A percentile compares a stretch with the other conserved stretches of the same genome.
phyloP scores from a whole-genome alignment of 164 flowering plant genomes.

The Hamamelis virginiana region DNA sequence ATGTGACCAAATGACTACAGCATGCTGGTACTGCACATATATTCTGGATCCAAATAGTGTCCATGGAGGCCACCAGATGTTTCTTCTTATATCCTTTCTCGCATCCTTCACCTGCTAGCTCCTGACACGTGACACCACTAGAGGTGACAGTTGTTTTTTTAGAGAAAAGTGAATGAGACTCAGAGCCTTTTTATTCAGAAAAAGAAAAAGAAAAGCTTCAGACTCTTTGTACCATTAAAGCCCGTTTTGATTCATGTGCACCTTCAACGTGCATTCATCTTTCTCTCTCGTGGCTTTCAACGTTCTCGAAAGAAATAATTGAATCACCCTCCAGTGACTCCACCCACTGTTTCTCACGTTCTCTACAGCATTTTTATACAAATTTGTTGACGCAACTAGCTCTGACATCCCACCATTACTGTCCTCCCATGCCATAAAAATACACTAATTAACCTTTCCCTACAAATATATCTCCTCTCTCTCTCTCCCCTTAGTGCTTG shows the following conservation, averaged over 20 bases:
- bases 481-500: neutral
- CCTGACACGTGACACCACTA: too few relatives aligned
- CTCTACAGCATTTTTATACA: neutral
- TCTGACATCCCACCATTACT: conserved; percentile 9
- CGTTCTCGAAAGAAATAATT: too few relatives aligned
- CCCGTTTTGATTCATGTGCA: conserved; percentile 9
- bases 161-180: neutral
- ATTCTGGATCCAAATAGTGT: too few relatives aligned
- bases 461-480: neutral
- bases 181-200: conserved; percentile 1
- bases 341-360: conserved; percentile 5
- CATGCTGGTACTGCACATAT: too few relatives aligned
- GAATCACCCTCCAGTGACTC: neutral
- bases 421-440: neutral
- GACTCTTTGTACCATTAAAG: neutral
- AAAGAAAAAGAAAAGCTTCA: conserved; percentile 7
- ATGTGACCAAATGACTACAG: too few relatives aligned
- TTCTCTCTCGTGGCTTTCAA: conserved; percentile 6
- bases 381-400: conserved; percentile 1
- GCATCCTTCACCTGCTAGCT: too few relatives aligned
- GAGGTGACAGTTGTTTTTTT: too few relatives aligned
- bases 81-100: too few relatives aligned
- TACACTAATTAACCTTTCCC: neutral
- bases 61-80: too few relatives aligned
- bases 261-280: conserved; percentile 6